A percentile compares a stretch with the other conserved stretches of the same genome.
Evolutionary conservation across 2,329 filamentous ascomycete species (phyloP).

Genomic region (Lachnellula subtilissima): DNA sequence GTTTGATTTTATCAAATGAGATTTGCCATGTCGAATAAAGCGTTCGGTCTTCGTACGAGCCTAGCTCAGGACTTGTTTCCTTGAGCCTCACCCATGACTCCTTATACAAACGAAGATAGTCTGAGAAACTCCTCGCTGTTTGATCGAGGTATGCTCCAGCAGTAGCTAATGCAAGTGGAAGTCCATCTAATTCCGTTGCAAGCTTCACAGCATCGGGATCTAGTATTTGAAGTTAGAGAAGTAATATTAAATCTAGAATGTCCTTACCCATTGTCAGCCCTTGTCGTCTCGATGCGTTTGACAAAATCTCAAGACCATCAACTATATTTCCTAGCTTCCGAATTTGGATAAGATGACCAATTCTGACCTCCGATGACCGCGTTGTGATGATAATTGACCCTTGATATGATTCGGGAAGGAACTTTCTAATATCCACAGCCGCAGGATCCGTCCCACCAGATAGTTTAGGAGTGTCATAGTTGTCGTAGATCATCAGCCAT

Average conservation of each 20-base stretch:
- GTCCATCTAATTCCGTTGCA: conserved; percentile 35
- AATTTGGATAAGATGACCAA: conserved; percentile 3
- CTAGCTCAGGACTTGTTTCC: conserved; percentile 30
- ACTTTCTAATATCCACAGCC: conserved; percentile 8
- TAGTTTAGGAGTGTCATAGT: conserved; percentile 28
- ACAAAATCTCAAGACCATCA: conserved; percentile 13
- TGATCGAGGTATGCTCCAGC: conserved; percentile 42
- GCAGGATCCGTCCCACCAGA: not conserved
- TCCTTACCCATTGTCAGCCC: conserved; percentile 4
- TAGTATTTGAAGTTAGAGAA: conserved; percentile 6
- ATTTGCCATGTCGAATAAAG: conserved; percentile 38
- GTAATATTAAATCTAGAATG: not conserved
- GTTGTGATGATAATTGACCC: conserved; percentile 17
- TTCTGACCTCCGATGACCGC: conserved; percentile 9
- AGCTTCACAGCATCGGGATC: conserved; percentile 11
- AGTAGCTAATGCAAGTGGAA: conserved; percentile 43
- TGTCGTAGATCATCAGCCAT: conserved; percentile 35
- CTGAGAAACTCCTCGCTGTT: conserved; percentile 37
- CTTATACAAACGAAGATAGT: conserved; percentile 38
- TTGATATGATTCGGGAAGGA: conserved; percentile 10
- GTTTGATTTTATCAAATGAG: conserved; percentile 35
- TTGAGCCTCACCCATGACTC: conserved; percentile 36
- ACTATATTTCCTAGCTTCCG: conserved; percentile 1
- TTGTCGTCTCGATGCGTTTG: conserved; percentile 7
- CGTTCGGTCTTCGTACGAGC: conserved; percentile 35